These are phyloP conservation scores for Canna indica DNA, from an alignment of 176 grass and related monocot genomes.

Conservation along the genomic window DNA sequence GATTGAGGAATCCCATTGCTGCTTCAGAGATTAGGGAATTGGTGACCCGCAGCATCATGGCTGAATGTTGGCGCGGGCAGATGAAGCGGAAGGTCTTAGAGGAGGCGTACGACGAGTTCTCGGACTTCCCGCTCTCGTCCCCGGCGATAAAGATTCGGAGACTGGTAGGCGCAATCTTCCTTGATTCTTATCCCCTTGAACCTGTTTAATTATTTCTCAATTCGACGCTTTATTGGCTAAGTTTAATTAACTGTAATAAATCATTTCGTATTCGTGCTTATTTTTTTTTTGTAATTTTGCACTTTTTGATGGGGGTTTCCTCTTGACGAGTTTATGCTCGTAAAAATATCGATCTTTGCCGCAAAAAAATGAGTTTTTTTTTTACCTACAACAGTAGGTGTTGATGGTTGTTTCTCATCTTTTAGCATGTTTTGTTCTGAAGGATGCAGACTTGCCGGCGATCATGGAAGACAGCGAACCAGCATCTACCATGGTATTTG, in stretches of 20 bases:
- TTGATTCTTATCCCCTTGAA: background rate
- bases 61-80: background rate
- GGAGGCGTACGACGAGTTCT: slow-evolving; percentile 7
- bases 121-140: slow-evolving; percentile 9
- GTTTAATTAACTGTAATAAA: background rate
- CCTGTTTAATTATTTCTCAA: no score
- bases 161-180: background rate
- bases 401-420: background rate
- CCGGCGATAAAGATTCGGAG: slow-evolving; percentile 18
- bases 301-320: no score
- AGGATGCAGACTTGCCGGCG: slow-evolving; percentile 14
- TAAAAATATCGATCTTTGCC: no score
- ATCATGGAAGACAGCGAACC: slow-evolving; percentile 7
- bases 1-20: no score
- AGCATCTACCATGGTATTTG: background rate
- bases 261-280: no score
- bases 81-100: slow-evolving; percentile 18
- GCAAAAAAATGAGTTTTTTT: background rate
- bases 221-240: background rate
- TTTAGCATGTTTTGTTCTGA: background rate
- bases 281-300: no score
- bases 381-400: background rate
- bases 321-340: no score
- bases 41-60: background rate
- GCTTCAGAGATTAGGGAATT: background rate